Evolutionary conservation across 2,329 filamentous ascomycete species (phyloP).

Genomic region (Geosmithia flava): DNA sequence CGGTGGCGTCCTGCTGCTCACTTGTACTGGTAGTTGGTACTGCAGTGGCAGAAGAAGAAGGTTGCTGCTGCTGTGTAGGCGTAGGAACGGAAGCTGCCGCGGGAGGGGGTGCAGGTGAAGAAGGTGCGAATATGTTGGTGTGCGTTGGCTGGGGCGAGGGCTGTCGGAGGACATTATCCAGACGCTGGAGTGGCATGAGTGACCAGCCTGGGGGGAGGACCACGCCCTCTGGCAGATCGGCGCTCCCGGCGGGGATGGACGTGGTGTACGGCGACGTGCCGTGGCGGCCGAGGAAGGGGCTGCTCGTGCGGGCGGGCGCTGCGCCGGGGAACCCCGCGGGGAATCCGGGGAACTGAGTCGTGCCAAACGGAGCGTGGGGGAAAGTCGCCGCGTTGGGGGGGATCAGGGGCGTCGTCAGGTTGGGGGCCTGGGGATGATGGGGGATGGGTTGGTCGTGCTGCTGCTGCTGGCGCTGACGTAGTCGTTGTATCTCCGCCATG

Average conservation of each 20-base stretch:
- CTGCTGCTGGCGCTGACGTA: conserved; percentile 40
- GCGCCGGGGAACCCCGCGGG: conserved; percentile 9
- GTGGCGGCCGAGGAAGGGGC: conserved; percentile 34
- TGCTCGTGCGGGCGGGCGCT: conserved; percentile 21
- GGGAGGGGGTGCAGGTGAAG: background rate
- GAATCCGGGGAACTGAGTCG: conserved; percentile 5
- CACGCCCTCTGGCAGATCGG: conserved; percentile 51
- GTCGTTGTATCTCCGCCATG: conserved; percentile 52
- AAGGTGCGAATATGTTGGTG: conserved; percentile 3
- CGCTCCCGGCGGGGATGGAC: conserved; percentile 45
- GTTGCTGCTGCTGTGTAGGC: background rate
- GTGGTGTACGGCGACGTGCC: conserved; percentile 28
- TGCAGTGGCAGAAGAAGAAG: background rate
- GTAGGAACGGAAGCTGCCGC: background rate
- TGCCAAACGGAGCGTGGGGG: conserved; percentile 2
- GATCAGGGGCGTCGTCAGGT: conserved; percentile 6
- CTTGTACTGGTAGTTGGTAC: background rate
- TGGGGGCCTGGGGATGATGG: background rate
- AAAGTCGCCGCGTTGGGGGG: conserved; percentile 5
- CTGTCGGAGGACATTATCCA: conserved; percentile 24
- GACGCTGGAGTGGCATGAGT: conserved; percentile 45
- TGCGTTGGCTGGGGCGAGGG: conserved; percentile 9
- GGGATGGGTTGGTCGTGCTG: conserved; percentile 2
- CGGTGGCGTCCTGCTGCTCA: background rate
- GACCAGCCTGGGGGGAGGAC: conserved; percentile 54